Base-by-base conservation (phyloP, 2,329 filamentous ascomycete species). In the Curvularia spicifera region DNA sequence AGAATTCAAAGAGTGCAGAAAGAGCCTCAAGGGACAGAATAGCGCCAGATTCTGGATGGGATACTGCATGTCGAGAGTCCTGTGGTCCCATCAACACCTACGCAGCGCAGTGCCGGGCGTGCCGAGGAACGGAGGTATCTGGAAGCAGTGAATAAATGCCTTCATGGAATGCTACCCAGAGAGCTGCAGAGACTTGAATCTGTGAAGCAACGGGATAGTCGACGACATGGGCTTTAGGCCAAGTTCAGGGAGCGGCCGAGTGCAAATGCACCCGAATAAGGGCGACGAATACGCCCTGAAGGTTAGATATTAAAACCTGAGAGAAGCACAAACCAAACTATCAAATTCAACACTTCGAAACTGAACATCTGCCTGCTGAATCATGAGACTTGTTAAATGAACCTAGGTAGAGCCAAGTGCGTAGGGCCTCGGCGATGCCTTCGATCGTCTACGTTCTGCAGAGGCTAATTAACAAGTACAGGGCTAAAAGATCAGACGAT, bases 181-280 rank as follows among this genome's bases (percentile, higher is more conserved):
- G 13, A 44, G n/a, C 20, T 22, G n/a, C 29, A 15, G 26, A 26
- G 10, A 26, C 22, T 31, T 15, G 18, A 26, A 22, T 7, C 13
- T 39, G 39, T 29, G 9, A n/a, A n/a, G 24, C 44, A 43, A 42
- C 24, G 22, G 10, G 13, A 39, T 15, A 31, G 28, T 22, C 26
- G 45, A 45, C 51, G 37, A 50, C 18, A 54, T 31, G 2, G 81
- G 66, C 59, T 82, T 78, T 13, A 35, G 26, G 33, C 20, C 9
- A 40, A 7, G 4, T 28, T 20, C 48, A 37, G 43, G 48, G 47
- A 52, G 53, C 10, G 24, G 43, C 37, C 35, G 29, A 24, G 42
- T 12, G 9, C 24, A 18, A 31, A 50, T 49, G 39, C 51, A 35
- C 12, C 45, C 56, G 3, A 9, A 8, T 12, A 33, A 13, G 31